phyloP scores from a whole-genome alignment of 2,329 filamentous ascomycete species.

The Purpureocillium lavendulum region DNA sequence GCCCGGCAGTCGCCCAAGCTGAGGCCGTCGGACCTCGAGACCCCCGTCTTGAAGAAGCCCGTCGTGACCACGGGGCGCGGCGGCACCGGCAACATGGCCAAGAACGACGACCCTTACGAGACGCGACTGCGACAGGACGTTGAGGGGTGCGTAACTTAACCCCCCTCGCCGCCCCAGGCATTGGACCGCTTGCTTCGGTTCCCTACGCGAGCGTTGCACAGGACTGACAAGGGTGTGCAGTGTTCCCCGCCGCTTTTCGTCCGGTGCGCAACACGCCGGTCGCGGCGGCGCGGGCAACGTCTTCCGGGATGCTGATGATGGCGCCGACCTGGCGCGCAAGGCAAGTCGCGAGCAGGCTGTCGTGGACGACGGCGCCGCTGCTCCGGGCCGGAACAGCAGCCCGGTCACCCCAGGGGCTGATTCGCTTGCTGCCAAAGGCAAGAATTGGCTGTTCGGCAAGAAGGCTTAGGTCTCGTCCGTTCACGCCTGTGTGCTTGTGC shows the following conservation, averaged over 20 bases:
- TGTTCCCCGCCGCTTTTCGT: constrained; percentile 45
- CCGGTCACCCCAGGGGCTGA: constrained; percentile 7
- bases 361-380: constrained; percentile 16
- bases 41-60: constrained; percentile 74
- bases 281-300: constrained; percentile 71
- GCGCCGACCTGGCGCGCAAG: constrained; percentile 19
- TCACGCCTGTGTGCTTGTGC: not conserved
- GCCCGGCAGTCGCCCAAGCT: constrained; percentile 41
- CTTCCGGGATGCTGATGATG: constrained; percentile 39
- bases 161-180: constrained; percentile 3
- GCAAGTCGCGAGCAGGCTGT: constrained; percentile 22
- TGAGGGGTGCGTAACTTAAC: constrained; percentile 45
- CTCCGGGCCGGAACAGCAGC: constrained; percentile 1
- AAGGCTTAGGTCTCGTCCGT: constrained; percentile 24
- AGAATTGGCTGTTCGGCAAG: constrained; percentile 41
- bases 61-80: constrained; percentile 85
- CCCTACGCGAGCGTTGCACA: too few species aligned
- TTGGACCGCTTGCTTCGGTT: too few species aligned
- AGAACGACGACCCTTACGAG: constrained; percentile 60
- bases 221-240: constrained; percentile 22
- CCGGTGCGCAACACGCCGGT: constrained; percentile 57
- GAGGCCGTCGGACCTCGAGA: constrained; percentile 59
- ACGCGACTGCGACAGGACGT: constrained; percentile 81
- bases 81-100: constrained; percentile 80
- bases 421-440: constrained; percentile 31